Base-by-base conservation (phyloP, 2,329 filamentous ascomycete species). In the Xylaria sp. region DNA sequence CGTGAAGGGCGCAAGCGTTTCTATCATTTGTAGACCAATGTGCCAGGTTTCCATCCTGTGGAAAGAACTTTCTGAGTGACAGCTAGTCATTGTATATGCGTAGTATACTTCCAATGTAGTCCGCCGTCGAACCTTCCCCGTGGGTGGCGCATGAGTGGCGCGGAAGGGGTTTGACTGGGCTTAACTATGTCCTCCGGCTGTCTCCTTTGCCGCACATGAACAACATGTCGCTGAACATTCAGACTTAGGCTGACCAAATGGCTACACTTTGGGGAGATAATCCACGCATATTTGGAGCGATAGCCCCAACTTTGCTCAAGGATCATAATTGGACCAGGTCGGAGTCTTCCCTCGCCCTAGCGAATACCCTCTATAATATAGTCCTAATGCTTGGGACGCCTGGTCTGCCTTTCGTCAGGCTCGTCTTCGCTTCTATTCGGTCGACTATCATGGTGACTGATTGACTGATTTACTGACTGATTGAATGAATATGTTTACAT, bases 401-500 rank as follows among this genome's bases (percentile, higher is more conserved):
- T 25, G 9, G 25, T 39, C 23, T 63, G 9, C 18, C 18, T 9
- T 8, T 15, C 2, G 3, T 28, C 23, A 52, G 32, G n/a, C 32
- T 32, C 52, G 18, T 15, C 18, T 56, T 56, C 25, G 51, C n/a
- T 64, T 39, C 23, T 56, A 44, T 39, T 39, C 32, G 32, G 52
- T 39, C n/a, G 52, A 56, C 9, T 18, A 39, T 56, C n/a, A n/a
- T 6, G 8, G 32, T 32, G 32, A 34, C 8, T 37, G 34, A 37
- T 6, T 37, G 34, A 37, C 34, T 37, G 34, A 37, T n/a, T n/a
- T n/a, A n/a, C 32, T 34, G 18, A 50, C 46, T 25, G n/a, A n/a
- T 28, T 28, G 25, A 28, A 28, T 28, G 25, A 28, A 28, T 4
- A 28, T 28, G n/a, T 20, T 6, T 9, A 39, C 5, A 18, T 13